phyloP scores from a whole-genome alignment of 2,329 filamentous ascomycete species.

The Venturia asperata region DNA sequence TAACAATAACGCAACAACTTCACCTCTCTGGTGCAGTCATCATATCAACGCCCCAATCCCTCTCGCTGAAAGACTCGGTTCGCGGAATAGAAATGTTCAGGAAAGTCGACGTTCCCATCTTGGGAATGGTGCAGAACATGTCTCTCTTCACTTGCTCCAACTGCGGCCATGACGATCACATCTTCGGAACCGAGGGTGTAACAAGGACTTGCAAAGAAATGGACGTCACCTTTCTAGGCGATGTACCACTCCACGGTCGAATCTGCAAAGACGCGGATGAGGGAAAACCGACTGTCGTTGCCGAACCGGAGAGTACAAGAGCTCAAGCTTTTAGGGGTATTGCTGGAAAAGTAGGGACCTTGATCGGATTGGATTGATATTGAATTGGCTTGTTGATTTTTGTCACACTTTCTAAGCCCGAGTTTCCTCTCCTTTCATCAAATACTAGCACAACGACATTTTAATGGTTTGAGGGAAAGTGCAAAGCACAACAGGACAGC shows the following conservation, averaged over 20 bases:
- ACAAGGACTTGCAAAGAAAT: conserved; percentile 62
- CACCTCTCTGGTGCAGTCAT: conserved; percentile 82
- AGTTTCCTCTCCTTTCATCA: too few relatives aligned
- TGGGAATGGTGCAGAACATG: conserved; percentile 65
- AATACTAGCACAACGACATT: too few relatives aligned
- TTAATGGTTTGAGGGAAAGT: too few relatives aligned
- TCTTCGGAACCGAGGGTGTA: conserved; percentile 65
- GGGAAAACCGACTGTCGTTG: conserved; percentile 83
- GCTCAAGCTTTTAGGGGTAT: conserved; percentile 66
- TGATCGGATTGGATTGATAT: conserved; percentile 25
- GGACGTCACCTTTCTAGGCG: conserved; percentile 71
- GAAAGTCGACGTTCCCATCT: conserved; percentile 69
- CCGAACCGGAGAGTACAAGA: conserved; percentile 68
- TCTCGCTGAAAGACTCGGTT: conserved; percentile 84
- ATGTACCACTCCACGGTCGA: conserved; percentile 77
- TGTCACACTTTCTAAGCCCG: too few relatives aligned
- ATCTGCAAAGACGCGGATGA: conserved; percentile 84
- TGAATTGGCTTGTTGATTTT: neutral
- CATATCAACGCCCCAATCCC: conserved; percentile 86
- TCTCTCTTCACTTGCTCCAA: conserved; percentile 33
- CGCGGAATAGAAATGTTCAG: conserved; percentile 91
- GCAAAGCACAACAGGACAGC: too few relatives aligned
- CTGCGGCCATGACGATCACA: conserved; percentile 64
- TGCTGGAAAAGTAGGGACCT: conserved; percentile 47
- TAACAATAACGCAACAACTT: conserved; percentile 94